These are phyloP conservation scores for Gloeophyllum trabeum DNA, from an alignment of 768 basidiomycete species.

Conservation along the genomic window DNA sequence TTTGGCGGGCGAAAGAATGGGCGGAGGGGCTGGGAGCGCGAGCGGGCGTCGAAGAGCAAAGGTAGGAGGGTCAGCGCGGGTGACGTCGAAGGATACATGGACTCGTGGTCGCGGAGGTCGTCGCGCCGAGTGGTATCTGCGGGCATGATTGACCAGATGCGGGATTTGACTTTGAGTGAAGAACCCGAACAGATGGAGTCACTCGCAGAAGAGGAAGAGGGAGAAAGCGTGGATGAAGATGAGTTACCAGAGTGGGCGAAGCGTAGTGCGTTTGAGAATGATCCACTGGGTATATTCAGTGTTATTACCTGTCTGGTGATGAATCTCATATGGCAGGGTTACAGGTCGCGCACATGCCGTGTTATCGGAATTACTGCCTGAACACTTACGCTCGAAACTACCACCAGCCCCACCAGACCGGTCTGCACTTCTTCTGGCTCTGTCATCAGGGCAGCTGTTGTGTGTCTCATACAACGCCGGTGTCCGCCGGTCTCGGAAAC, in stretches of 20 bases:
- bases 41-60: conserved; percentile 29
- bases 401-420: conserved; percentile 22
- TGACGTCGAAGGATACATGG: conserved; percentile 17
- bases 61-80: conserved; percentile 36
- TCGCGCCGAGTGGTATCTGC: conserved; percentile 47
- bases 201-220: conserved; percentile 30
- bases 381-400: conserved; percentile 30
- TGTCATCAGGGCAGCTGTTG: conserved; percentile 72
- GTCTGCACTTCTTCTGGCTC: conserved; percentile 33
- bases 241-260: conserved; percentile 77
- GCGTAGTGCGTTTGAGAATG: conserved; percentile 37
- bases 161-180: conserved; percentile 29
- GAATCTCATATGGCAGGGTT: neutral
- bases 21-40: conserved; percentile 36
- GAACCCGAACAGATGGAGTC: conserved; percentile 49
- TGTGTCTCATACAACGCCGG: conserved; percentile 75
- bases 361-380: conserved; percentile 47
- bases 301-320: conserved; percentile 10
- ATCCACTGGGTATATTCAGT: conserved; percentile 63
- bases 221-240: conserved; percentile 53
- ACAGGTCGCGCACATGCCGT: conserved; percentile 59
- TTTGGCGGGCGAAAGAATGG: conserved; percentile 49
- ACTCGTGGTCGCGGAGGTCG: conserved; percentile 6
- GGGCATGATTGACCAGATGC: conserved; percentile 44
- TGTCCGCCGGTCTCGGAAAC: conserved; percentile 69